Conservation (phyloP, 768 basidiomycete genomes). For the Tricholoma saponaceum region DNA sequence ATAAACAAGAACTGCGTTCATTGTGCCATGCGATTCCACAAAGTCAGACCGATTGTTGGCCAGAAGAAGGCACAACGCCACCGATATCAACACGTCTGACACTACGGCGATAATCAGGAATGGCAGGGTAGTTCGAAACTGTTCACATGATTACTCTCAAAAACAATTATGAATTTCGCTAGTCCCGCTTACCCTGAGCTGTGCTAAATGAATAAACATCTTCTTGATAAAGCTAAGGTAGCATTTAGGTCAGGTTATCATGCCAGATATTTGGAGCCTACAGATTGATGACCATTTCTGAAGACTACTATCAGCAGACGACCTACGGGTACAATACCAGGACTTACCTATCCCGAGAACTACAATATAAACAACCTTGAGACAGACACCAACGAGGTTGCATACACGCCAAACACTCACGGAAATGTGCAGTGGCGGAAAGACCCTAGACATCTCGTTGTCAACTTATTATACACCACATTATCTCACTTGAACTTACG, state of each 20-base stretch:
- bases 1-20: slow-evolving; percentile 42
- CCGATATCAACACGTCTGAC: slow-evolving; percentile 44
- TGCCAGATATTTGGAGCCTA: slow-evolving; percentile 13
- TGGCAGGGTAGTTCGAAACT: slow-evolving; percentile 36
- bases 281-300: slow-evolving; percentile 37
- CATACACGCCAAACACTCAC: slow-evolving; percentile 22
- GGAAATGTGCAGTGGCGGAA: slow-evolving; percentile 35
- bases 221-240: slow-evolving; percentile 32
- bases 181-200: slow-evolving; percentile 28
- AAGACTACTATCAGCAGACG: not conserved
- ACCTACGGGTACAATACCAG: not conserved
- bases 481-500: slow-evolving; percentile 12
- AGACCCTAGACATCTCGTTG: slow-evolving; percentile 16
- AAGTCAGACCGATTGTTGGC: slow-evolving; percentile 36
- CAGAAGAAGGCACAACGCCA: slow-evolving; percentile 37
- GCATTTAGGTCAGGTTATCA: not conserved
- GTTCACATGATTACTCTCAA: not conserved
- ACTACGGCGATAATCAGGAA: slow-evolving; percentile 41
- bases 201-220: slow-evolving; percentile 29
- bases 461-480: not conserved
- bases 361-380: slow-evolving; percentile 7
- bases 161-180: not conserved
- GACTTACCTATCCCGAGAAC: slow-evolving; percentile 37
- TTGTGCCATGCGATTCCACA: slow-evolving; percentile 37
- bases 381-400: not conserved